These are phyloP conservation scores for Tetradesmus obliquus DNA, from an alignment of 139 green algal genomes.

Conservation along the genomic window DNA sequence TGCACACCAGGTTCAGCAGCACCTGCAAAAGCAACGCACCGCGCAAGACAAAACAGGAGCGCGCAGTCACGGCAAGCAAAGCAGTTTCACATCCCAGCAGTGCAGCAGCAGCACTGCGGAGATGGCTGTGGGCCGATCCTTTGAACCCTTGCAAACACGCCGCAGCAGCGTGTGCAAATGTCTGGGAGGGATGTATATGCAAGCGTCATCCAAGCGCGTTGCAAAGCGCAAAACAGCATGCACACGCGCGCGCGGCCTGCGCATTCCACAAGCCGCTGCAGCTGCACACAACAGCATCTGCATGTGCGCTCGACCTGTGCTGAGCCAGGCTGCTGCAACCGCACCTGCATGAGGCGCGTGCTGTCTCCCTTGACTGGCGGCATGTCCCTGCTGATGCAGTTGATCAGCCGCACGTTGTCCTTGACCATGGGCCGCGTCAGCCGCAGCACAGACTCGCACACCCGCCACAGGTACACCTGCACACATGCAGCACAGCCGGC, in stretches of 20 bases:
- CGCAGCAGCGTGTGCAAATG: too few relatives aligned
- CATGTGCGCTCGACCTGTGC: not conserved
- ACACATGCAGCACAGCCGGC: not conserved
- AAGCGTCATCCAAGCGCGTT: too few relatives aligned
- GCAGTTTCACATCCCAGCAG: too few relatives aligned
- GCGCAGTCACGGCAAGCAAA: too few relatives aligned
- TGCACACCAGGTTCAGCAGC: slow-evolving; percentile 68
- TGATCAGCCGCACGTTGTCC: slow-evolving; percentile 56
- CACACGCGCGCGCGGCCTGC: too few relatives aligned
- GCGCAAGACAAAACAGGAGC: not conserved
- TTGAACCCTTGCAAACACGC: too few relatives aligned
- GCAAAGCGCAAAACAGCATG: too few relatives aligned
- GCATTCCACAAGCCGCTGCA: too few relatives aligned
- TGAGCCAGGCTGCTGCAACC: not conserved
- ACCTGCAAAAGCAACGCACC: slow-evolving; percentile 49
- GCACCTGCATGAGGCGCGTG: slow-evolving; percentile 57
- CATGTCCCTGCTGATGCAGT: slow-evolving; percentile 50
- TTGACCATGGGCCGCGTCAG: slow-evolving; percentile 58
- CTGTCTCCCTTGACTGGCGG: slow-evolving; percentile 49
- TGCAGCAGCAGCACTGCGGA: not conserved
- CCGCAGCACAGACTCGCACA: slow-evolving; percentile 50
- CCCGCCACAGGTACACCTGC: slow-evolving; percentile 45
- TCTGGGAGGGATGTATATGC: too few relatives aligned
- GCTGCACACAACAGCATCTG: too few relatives aligned
- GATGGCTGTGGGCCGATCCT: too few relatives aligned